Evolutionary conservation across 2,329 filamentous ascomycete species (phyloP), one percentile per base, ranked within the genome.

Genomic region (Aspergillus phoenicis): DNA sequence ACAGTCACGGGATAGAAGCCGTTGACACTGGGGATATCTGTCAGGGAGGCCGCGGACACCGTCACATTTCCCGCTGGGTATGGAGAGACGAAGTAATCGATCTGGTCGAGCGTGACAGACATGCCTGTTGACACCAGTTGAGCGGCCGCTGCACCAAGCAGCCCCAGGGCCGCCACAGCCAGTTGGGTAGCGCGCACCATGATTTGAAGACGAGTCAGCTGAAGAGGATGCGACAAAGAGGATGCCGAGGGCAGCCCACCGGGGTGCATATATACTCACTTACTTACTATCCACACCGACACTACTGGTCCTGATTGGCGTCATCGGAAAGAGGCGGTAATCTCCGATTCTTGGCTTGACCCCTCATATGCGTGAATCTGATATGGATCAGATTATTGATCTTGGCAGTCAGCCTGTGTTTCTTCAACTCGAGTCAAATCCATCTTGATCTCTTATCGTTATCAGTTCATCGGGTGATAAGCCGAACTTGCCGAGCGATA

Each of bases 81-180:
- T 7, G 53, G 53, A 5, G 53, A 56, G n/a, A 56, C 45, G 28
- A 56, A 56, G 20, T 56, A 56, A 17, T 56, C 24, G 5, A 47
- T 56, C 17, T 30, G 30, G 11, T 56, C 39, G 8, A 56, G 53
- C 24, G 53, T 56, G 24, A 56, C 53, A 4, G 53, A 56, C 41
- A 56, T 30, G 17, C 53, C 53, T 1, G 53, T 56, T 8, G 53
- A 56, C 6, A 56, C 53, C 41, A 56, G 15, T 17, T 41, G 53
- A 7, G 53, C 53, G 15, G 53, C n/a, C 11, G 8, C 39, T 30
- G 39, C 33, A 17, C 39, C 11, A 30, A 56, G 17, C 52, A 53
- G 33, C 17, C 52, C 52, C 2, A 28, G 7, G 8, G 41, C 41
- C 20, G 41, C 3, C 10, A 45, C 10, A 10, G 20, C 41, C 4